These are phyloP conservation scores for Aspergillus coremiiformis DNA, from an alignment of 495 filamentous ascomycete genomes.

Conservation along the genomic window DNA sequence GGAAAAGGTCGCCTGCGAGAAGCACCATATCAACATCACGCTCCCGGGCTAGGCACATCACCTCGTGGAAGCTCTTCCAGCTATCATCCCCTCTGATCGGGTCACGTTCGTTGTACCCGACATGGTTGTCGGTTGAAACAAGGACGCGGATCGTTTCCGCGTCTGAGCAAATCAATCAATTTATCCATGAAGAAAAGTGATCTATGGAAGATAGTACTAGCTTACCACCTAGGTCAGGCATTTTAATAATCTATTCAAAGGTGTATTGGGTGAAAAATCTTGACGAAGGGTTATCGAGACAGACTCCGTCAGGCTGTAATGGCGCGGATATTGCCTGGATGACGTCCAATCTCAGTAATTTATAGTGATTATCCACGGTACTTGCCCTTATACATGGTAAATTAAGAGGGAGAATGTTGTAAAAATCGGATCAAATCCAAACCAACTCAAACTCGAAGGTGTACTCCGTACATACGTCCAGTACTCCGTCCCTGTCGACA, in stretches of 20 bases:
- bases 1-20: constrained; percentile 89
- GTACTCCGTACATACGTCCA: too few species aligned
- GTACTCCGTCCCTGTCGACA: too few species aligned
- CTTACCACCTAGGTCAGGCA: constrained; percentile 25
- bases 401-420: too few species aligned
- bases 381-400: not conserved
- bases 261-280: not conserved
- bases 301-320: not conserved
- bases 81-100: constrained; percentile 90
- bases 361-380: not conserved
- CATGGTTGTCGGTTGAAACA: constrained; percentile 92
- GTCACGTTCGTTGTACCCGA: constrained; percentile 92
- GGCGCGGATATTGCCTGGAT: constrained; percentile 1
- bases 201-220: not conserved
- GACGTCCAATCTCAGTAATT: not conserved
- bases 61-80: constrained; percentile 92
- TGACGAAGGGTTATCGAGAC: too few species aligned
- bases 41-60: constrained; percentile 83
- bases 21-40: constrained; percentile 95
- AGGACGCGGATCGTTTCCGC: constrained; percentile 93
- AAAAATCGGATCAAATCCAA: not conserved
- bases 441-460: too few species aligned
- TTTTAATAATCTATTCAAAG: constrained; percentile 3
- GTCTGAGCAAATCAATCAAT: constrained; percentile 33
- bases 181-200: not conserved